Conservation (phyloP, 352 stramenopile species). For the Pythium phragmiticola region DNA sequence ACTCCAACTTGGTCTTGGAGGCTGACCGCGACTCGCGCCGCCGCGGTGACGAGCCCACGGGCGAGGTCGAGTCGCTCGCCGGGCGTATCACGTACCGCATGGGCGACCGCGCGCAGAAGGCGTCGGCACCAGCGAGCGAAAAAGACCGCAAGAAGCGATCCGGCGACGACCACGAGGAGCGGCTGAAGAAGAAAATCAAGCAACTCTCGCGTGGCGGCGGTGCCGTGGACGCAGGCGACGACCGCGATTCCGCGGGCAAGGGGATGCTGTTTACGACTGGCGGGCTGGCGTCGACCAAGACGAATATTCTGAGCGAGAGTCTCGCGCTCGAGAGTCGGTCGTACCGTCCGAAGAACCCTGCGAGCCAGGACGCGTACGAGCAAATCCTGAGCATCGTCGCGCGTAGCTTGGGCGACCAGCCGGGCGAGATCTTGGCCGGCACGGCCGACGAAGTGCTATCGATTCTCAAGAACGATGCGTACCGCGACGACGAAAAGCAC, state of each 20-base stretch:
- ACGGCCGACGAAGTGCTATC: slow-evolving; percentile 91
- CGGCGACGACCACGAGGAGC: slow-evolving; percentile 46
- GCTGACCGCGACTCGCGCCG: slow-evolving; percentile 85
- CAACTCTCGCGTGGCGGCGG: slow-evolving; percentile 34
- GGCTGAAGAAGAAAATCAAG: slow-evolving; percentile 73
- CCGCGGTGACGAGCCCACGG: slow-evolving; percentile 77
- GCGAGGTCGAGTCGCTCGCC: slow-evolving; percentile 84
- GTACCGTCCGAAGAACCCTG: slow-evolving; percentile 87
- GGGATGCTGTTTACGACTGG: slow-evolving; percentile 56
- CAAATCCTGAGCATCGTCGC: slow-evolving; percentile 83
- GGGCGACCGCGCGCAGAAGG: slow-evolving; percentile 80
- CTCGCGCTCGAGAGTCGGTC: slow-evolving; percentile 69
- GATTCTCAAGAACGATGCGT: slow-evolving; percentile 91
- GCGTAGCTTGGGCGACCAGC: slow-evolving; percentile 80
- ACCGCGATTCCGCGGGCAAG: slow-evolving; percentile 18
- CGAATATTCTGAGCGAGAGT: slow-evolving; percentile 74
- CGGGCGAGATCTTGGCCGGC: slow-evolving; percentile 88
- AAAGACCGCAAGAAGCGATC: slow-evolving; percentile 41
- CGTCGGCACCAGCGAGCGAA: slow-evolving; percentile 38
- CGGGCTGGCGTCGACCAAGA: slow-evolving; percentile 37
- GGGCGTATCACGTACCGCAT: slow-evolving; percentile 80
- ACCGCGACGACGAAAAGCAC: slow-evolving; percentile 84
- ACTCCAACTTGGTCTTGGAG: slow-evolving; percentile 95
- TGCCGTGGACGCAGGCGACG: background rate
- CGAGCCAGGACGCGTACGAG: slow-evolving; percentile 90